Conservation (phyloP, 257 asterid genomes). For the Jasminum sambac region DNA sequence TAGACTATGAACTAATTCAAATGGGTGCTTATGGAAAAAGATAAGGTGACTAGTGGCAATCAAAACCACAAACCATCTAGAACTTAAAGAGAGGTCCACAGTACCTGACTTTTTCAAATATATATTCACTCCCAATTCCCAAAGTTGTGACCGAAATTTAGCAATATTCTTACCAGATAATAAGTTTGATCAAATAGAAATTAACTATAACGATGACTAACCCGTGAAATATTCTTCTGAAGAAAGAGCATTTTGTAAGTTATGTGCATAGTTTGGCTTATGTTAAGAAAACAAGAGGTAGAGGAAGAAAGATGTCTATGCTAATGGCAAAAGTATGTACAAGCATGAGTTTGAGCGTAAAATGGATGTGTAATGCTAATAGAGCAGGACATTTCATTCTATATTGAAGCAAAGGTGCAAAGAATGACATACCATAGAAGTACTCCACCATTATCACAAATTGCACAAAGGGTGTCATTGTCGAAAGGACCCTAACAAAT, state of each 20-base stretch:
- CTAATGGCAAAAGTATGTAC: background rate
- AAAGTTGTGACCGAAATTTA: too few relatives aligned
- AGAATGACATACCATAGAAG: background rate
- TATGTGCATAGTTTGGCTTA: background rate
- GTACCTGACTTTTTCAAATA: background rate
- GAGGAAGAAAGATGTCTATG: background rate
- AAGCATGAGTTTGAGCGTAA: constrained; percentile 10
- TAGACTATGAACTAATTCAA: too few relatives aligned
- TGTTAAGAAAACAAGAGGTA: background rate
- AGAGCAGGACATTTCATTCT: background rate
- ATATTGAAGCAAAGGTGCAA: background rate
- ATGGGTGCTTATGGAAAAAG: too few relatives aligned
- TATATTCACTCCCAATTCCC: too few relatives aligned
- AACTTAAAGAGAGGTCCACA: background rate
- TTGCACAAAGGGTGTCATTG: background rate
- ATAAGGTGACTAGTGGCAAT: too few relatives aligned
- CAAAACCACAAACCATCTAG: background rate
- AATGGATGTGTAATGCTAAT: constrained; percentile 3
- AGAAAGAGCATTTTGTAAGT: background rate
- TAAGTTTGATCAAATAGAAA: too few relatives aligned
- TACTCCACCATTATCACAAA: background rate
- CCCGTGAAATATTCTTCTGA: too few relatives aligned
- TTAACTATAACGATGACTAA: too few relatives aligned
- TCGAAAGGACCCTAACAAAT: background rate
- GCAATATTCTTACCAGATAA: background rate